Evolutionary conservation across 1,284 basidiomycete genomes (phyloP), one percentile per base, ranked within the genome.

Genomic region (Lentinula novae-zelandiae): DNA sequence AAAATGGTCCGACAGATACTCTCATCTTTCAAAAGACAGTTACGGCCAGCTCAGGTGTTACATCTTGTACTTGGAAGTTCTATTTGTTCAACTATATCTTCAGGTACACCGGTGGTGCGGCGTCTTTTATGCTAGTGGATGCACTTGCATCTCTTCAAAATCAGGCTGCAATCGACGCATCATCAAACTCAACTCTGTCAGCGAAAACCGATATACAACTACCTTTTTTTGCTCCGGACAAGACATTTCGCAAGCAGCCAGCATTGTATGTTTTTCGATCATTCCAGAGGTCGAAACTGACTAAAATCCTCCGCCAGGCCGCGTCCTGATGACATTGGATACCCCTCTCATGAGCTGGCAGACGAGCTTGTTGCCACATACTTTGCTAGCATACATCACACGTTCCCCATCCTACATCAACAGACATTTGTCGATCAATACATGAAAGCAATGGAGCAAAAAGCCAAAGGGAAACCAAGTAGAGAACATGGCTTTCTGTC

Each of bases 401-500:
- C 66, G 5, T 67, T 67, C 46, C 66, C 66, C 4, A 63, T 67
- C 10, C 51, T 67, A 4, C 66, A 67, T 40, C 65, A 67, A 51
- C 66, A 67, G 33, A 49, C 48, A 10, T 67, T 67, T 50, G 49
- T 65, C 17, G 61, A 64, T 13, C 52, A 62, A 34, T 67, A 67
- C 42, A 65, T 62, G 44, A 46, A 59, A 15, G 61, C 58, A 12
- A 67, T 67, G 66, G 60, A 64, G 46, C 52, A 56, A 13, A 55
- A 58, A 31, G 34, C 42, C 4, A 56, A 54, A 38, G 63, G 63
- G 5, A 66, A 58, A 17, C 61, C 63, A n/a, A 51, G 49, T 15
- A 64, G 56, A 46, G 63, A 66, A 20, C 61, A 60, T 31, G 62
- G 56, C 2, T 67, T 67, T 52, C 53, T 67, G 13, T 53, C 60